Base-by-base conservation (phyloP, 2,329 filamentous ascomycete species). In the Stachybotrys elegans region DNA sequence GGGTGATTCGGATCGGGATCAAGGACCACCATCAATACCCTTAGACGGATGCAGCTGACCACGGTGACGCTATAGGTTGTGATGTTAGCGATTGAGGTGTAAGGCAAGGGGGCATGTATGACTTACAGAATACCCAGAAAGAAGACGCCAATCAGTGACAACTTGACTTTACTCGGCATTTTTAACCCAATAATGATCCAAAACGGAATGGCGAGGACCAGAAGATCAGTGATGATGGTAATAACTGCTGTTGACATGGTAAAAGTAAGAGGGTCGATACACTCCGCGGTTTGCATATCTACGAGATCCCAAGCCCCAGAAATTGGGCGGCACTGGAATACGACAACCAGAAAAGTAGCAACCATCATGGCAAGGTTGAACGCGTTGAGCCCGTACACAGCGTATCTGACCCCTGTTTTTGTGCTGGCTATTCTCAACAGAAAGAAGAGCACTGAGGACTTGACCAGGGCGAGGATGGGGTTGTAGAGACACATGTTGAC, bases 401-500 rank as follows among this genome's bases (percentile, higher is more conserved):
- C 42, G 11, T 51, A 45, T 22, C 59, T 55, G 2, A 69, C 48
- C 5, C 36, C 7, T 56, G 19, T 48, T 60, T 22, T 41, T 52
- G 66, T 55, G 27, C 64, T 54, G 40, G 64, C 61, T 1, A 73
- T 60, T 1, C 68, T 67, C 16, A 69, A 58, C n/a, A 72, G 59
- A 46, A 72, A 71, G n/a, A 73, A 48, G 4, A 73, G 59, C 16
- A 72, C 58, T 0, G 70, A 73, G 2, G 63, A 61, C 51, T 73
- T 73, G 44, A 72, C 63, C 9, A 73, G 57, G 4, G 68, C 67
- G 3, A 73, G 51, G 36, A 72, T 67, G 0, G 70, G 70, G 42
- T 71, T 73, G 56, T 73, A 73, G 3, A 69, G 44, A 16, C 45
- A 17, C 32, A 43, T 45, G 22, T 48, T 29, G 11, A 43, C 46